phyloP scores from a whole-genome alignment of 495 filamentous ascomycete species.

The Glutinoglossum americanum region DNA sequence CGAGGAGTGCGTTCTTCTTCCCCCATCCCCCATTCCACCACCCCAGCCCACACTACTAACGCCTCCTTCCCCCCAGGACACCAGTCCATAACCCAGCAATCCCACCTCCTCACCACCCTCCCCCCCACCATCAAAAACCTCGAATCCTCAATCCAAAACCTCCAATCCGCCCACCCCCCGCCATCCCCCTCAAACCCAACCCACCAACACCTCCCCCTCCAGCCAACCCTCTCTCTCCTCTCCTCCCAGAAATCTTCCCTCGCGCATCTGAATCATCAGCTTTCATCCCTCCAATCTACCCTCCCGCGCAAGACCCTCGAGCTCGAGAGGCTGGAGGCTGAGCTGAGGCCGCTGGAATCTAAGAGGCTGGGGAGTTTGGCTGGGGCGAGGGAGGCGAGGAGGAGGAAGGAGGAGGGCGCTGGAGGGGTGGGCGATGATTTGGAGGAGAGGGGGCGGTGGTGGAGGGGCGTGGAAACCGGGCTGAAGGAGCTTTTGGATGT shows the following conservation, averaged over 20 bases:
- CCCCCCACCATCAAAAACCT: conserved; percentile 42
- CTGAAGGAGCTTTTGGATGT: conserved; percentile 15
- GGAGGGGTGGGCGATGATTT: conserved; percentile 55
- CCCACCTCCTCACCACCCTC: conserved; percentile 31
- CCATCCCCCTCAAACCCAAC: conserved; percentile 14
- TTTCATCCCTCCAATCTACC: conserved; percentile 39
- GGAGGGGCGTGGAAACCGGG: conserved; percentile 43
- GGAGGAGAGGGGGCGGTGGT: conserved; percentile 69
- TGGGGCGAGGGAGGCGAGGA: conserved; percentile 58
- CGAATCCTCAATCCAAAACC: conserved; percentile 31
- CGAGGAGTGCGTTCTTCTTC: conserved; percentile 11
- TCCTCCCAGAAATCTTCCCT: conserved; percentile 37
- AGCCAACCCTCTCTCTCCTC: conserved; percentile 35
- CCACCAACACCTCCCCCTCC: conserved; percentile 31
- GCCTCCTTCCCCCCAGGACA: conserved; percentile 24
- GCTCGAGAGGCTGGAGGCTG: conserved; percentile 46
- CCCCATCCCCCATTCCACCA: background rate
- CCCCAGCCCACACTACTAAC: background rate
- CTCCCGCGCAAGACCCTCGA: conserved; percentile 55
- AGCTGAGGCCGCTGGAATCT: conserved; percentile 47
- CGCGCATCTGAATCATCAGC: conserved; percentile 40
- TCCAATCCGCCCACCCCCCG: conserved; percentile 20
- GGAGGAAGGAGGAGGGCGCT: conserved; percentile 46
- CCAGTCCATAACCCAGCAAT: conserved; percentile 41
- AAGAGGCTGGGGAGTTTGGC: conserved; percentile 42